Evolutionary conservation across 2,329 filamentous ascomycete species (phyloP).

Genomic region (Chaetomium strumarium): DNA sequence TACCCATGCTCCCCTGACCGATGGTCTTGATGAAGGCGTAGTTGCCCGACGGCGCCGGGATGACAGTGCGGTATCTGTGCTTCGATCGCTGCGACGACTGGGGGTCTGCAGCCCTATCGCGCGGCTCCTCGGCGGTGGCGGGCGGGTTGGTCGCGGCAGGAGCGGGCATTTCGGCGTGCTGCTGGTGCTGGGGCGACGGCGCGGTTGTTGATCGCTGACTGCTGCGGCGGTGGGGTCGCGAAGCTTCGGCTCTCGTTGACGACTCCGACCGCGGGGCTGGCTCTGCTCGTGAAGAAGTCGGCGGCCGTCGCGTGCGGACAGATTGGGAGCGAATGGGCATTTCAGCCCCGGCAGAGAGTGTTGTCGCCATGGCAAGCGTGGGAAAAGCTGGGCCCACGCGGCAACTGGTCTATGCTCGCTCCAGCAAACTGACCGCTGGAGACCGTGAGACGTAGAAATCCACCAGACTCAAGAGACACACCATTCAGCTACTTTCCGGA

Average conservation of each 20-base stretch:
- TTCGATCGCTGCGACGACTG: conserved; percentile 40
- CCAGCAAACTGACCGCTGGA: conserved; percentile 1
- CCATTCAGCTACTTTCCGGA: conserved; percentile 3
- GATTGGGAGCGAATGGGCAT: conserved; percentile 27
- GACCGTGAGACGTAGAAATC: background rate
- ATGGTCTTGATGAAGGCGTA: conserved; percentile 97
- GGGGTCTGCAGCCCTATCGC: conserved; percentile 41
- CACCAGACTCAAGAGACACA: background rate
- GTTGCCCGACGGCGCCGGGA: conserved; percentile 83
- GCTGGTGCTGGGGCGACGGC: conserved; percentile 23
- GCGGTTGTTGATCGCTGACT: conserved; percentile 41
- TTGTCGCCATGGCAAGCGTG: conserved; percentile 22
- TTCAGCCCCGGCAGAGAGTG: conserved; percentile 23
- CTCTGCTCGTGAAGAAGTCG: conserved; percentile 24
- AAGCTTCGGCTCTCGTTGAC: conserved; percentile 24
- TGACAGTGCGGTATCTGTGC: conserved; percentile 66
- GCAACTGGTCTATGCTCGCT: conserved; percentile 3
- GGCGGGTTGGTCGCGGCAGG: conserved; percentile 52
- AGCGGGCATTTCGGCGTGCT: conserved; percentile 42
- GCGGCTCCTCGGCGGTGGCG: conserved; percentile 45
- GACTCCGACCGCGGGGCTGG: conserved; percentile 26
- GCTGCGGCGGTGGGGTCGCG: conserved; percentile 29
- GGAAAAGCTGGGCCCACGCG: conserved; percentile 3
- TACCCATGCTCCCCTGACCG: conserved; percentile 96
- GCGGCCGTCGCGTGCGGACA: conserved; percentile 25